Conservation (phyloP, 805 yeast species). For the Myxozyma neotropica region DNA sequence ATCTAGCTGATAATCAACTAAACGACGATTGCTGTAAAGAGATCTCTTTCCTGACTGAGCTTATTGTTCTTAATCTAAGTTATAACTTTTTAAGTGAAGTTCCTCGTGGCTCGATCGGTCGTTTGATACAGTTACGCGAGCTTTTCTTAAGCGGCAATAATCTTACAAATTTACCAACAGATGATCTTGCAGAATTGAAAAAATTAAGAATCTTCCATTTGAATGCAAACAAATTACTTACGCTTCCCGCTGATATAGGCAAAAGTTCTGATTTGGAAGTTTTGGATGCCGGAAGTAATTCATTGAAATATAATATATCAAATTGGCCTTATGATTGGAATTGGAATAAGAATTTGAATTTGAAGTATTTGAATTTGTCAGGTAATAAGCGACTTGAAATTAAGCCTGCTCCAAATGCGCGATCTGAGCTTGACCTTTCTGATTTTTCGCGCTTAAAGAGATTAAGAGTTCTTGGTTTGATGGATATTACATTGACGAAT, state of each 20-base stretch:
- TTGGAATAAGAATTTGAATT: conserved; percentile 81
- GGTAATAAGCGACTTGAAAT: conserved; percentile 93
- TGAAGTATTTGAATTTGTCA: conserved; percentile 82
- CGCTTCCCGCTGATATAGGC: conserved; percentile 86
- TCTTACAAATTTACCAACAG: conserved; percentile 77
- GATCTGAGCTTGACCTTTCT: conserved; percentile 47
- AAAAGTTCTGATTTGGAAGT: conserved; percentile 63
- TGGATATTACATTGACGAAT: conserved; percentile 93
- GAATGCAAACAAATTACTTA: conserved; percentile 81
- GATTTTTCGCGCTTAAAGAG: conserved; percentile 75
- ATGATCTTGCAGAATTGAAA: conserved; percentile 68
- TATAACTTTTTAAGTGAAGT: conserved; percentile 84
- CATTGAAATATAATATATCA: conserved; percentile 85
- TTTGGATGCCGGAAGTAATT: conserved; percentile 89
- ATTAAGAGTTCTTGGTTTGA: conserved; percentile 75
- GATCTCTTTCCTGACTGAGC: conserved; percentile 58
- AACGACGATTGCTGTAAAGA: conserved; percentile 74
- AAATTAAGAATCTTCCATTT: conserved; percentile 63
- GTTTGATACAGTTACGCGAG: conserved; percentile 59
- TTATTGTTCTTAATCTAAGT: conserved; percentile 70
- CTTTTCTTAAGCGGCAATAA: conserved; percentile 83
- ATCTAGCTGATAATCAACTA: conserved; percentile 81
- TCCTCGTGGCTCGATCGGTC: conserved; percentile 68
- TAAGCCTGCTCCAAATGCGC: conserved; percentile 59
- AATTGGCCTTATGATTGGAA: conserved; percentile 98